Evolutionary conservation across 1,284 basidiomycete genomes (phyloP), one percentile per base, ranked within the genome.

Genomic region (Sporisorium sorghi): DNA sequence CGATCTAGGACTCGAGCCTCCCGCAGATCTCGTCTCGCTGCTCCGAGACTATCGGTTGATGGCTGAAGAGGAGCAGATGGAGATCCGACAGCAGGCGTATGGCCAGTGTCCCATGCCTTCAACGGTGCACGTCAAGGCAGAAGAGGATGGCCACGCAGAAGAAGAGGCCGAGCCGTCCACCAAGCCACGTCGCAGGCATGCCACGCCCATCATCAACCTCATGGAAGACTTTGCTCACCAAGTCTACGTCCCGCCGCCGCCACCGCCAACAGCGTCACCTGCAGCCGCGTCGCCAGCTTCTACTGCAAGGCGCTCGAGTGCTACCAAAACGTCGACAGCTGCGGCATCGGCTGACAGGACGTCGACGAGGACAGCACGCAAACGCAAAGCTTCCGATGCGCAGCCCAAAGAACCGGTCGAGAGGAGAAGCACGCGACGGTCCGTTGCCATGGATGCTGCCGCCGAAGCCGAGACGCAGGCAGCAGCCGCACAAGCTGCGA

Each of bases 171-270:
- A 21, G 5, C 5, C 37, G 43, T 12, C 19, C 4, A 2, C 8
- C 37, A 8, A 28, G n/a, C 43, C 44, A 30, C 65, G 49, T 24
- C 35, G 42, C 26, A 43, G 46, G 14, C 35, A 19, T 4, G 30
- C 28, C 24, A 43, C 62, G 39, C 71, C 61, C 3, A 46, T 74
- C 2, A 19, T 35, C 32, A 79, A 77, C 44, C 21, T 73, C 14
- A 62, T 79, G 59, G 73, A 76, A 58, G 78, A 79, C 51, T 69
- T 76, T 43, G 49, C 58, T 15, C 64, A 61, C 23, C 73, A 76
- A 9, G 51, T 66, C 40, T 76, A 76, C 24, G 48, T 63, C 0
- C 65, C 69, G 14, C 44, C 63, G 17, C 57, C 55, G 4, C 59
- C 49, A 9, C 30, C 62, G 8, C 21, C 60, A 10, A 15, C 42